Conservation (phyloP, 371 early-diverging fungal species). For the Mortierella sp. region DNA sequence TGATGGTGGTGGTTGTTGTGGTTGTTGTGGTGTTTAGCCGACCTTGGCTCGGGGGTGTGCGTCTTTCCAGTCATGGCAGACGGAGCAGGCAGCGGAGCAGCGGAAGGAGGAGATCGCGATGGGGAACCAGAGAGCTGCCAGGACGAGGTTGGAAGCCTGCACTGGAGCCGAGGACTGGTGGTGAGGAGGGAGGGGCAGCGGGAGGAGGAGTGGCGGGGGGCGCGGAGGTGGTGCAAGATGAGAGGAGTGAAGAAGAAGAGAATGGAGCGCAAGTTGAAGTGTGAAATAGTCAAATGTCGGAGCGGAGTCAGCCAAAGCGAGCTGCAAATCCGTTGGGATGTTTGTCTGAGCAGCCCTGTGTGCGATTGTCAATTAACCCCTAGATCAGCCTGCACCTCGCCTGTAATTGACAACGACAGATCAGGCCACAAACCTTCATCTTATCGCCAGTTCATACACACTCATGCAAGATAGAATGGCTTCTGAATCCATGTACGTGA, state of each 20-base stretch:
- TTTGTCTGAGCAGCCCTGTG: not conserved
- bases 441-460: not conserved
- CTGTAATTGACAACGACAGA: slow-evolving; percentile 8
- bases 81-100: not conserved
- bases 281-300: not conserved
- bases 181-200: not conserved
- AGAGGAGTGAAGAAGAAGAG: not conserved
- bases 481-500: too few relatives aligned
- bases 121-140: not conserved
- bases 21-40: slow-evolving; percentile 21
- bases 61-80: slow-evolving; percentile 51
- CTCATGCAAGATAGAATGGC: not conserved
- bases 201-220: slow-evolving; percentile 1
- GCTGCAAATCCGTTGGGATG: not conserved
- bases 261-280: not conserved
- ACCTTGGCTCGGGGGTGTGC: slow-evolving; percentile 40
- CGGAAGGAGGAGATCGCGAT: not conserved
- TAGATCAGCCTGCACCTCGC: not conserved
- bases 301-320: not conserved
- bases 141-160: not conserved
- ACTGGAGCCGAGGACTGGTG: too few relatives aligned
- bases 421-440: slow-evolving; percentile 11
- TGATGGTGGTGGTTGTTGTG: slow-evolving; percentile 5
- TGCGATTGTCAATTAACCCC: slow-evolving; percentile 11
- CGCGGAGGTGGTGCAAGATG: not conserved